These are phyloP conservation scores for Ehretia macrophylla DNA, from an alignment of 257 asterid species.

Conservation along the genomic window DNA sequence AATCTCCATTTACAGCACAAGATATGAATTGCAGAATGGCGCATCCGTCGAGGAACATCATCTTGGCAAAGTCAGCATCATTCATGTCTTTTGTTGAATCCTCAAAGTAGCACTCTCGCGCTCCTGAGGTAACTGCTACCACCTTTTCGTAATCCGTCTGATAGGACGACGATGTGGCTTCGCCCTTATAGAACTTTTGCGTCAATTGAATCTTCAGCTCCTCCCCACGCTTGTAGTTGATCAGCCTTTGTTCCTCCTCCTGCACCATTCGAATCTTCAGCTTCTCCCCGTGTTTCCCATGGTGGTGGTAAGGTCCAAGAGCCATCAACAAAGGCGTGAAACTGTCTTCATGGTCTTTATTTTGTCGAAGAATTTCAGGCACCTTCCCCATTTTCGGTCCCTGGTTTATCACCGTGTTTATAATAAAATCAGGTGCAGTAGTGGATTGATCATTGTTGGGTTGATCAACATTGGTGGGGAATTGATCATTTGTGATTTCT, in stretches of 20 bases:
- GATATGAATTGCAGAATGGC: constrained; percentile 10
- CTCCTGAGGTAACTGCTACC: neutral
- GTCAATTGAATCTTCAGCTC: no score
- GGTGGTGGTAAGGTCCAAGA: neutral
- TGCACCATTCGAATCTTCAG: neutral
- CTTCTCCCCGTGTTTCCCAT: neutral
- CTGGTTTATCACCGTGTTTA: no score
- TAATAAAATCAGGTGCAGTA: no score
- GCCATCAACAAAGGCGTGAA: neutral
- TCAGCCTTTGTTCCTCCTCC: no score
- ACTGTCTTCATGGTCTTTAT: neutral
- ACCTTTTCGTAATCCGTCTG: no score
- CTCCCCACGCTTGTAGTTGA: no score
- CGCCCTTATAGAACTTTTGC: neutral
- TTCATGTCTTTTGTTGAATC: neutral
- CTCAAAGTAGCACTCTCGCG: neutral
- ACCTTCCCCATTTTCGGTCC: neutral
- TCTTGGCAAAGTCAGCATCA: constrained; percentile 4
- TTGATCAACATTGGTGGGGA: no score
- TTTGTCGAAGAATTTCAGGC: neutral
- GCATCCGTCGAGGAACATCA: constrained; percentile 21
- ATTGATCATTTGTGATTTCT: no score
- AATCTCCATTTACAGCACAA: neutral
- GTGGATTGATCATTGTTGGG: no score
- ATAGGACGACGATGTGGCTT: no score